Percentiles rank a stretch among this genome's conserved stretches.
These are phyloP conservation scores for Aspergillus ostianus DNA, from an alignment of 495 filamentous ascomycete genomes.

Conservation along the genomic window DNA sequence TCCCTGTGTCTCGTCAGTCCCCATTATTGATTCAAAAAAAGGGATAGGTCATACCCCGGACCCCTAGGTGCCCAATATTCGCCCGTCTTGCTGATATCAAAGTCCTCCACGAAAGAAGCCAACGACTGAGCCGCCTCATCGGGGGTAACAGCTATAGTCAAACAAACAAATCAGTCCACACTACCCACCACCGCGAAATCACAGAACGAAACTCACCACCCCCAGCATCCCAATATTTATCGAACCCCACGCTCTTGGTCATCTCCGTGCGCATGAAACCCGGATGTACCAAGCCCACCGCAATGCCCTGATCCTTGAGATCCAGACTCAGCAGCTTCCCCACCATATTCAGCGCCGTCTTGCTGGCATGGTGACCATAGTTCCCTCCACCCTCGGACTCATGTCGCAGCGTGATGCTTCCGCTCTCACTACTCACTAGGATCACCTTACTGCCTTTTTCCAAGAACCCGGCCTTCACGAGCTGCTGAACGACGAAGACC, in stretches of 20 bases:
- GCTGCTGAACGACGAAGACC: slow-evolving; percentile 61
- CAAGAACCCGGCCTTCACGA: slow-evolving; percentile 54
- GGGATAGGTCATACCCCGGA: slow-evolving; percentile 46
- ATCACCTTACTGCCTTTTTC: slow-evolving; percentile 57
- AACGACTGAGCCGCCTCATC: slow-evolving; percentile 63
- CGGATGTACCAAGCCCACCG: slow-evolving; percentile 67
- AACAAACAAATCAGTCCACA: background rate
- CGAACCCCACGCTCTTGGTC: slow-evolving; percentile 68
- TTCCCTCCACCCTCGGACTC: slow-evolving; percentile 68
- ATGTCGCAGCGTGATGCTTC: slow-evolving; percentile 65
- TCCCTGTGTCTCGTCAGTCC: slow-evolving; percentile 43
- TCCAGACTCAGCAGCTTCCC: slow-evolving; percentile 69
- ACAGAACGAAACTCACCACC: slow-evolving; percentile 46
- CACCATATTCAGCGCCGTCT: slow-evolving; percentile 73
- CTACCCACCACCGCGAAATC: background rate
- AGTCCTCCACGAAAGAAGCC: slow-evolving; percentile 56
- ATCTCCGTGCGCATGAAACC: slow-evolving; percentile 77
- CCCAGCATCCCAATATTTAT: slow-evolving; percentile 66
- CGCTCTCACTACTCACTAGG: slow-evolving; percentile 65
- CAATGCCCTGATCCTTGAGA: slow-evolving; percentile 59
- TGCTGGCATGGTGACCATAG: slow-evolving; percentile 70
- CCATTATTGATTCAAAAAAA: background rate
- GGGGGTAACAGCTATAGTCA: slow-evolving; percentile 57
- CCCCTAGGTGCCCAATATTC: slow-evolving; percentile 73
- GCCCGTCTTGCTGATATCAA: slow-evolving; percentile 64